phyloP scores from a whole-genome alignment of 306 rosid species.

The Prunus persica region DNA sequence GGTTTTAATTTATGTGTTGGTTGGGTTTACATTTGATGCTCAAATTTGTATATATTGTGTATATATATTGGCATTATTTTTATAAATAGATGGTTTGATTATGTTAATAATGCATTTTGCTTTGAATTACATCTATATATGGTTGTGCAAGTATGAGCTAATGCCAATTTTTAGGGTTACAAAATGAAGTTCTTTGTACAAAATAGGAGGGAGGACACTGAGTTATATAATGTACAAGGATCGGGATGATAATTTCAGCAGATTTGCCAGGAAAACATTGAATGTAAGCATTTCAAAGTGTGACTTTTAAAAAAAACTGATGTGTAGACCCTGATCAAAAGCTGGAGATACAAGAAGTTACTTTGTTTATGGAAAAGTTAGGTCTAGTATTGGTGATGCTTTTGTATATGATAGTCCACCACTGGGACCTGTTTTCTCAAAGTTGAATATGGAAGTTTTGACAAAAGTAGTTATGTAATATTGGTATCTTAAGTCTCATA shows the following conservation, averaged over 20 bases:
- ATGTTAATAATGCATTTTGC: neutral
- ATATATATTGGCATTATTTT: neutral
- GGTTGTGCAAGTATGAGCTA: neutral
- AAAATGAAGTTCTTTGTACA: neutral
- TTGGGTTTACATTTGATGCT: constrained; percentile 4
- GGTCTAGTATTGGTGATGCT: neutral
- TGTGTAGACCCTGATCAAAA: neutral
- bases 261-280: neutral
- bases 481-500: neutral
- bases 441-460: neutral
- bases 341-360: neutral
- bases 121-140: neutral
- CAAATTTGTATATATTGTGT: constrained; percentile 19
- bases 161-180: neutral
- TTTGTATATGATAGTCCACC: neutral
- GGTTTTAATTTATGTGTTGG: neutral
- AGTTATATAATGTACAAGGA: neutral
- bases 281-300: neutral
- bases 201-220: neutral
- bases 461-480: neutral
- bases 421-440: neutral
- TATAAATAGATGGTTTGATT: neutral
- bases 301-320: neutral
- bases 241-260: too few relatives aligned
- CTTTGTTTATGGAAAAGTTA: neutral